A percentile compares a stretch with the other conserved stretches of the same genome.
Evolutionary conservation across 2,329 filamentous ascomycete genomes (phyloP).

Genomic region (Orbilia oligospora): DNA sequence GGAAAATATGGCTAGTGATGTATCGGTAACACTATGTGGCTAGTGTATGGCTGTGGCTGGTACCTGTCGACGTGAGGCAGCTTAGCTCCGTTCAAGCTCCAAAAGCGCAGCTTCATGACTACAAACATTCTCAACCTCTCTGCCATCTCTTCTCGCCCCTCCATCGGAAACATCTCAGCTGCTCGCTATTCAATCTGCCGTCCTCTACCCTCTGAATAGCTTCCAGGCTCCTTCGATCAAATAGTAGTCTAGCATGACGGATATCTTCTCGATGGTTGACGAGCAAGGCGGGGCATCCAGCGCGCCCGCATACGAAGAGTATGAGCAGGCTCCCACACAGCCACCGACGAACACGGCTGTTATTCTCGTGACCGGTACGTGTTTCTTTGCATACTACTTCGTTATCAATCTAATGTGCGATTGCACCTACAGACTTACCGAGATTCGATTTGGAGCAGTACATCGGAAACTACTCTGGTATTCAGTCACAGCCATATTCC

Average conservation of each 20-base stretch:
- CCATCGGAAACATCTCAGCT: neutral
- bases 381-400: neutral
- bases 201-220: neutral
- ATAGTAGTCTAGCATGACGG: slow-evolving; percentile 35
- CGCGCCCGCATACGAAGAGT: slow-evolving; percentile 51
- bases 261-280: slow-evolving; percentile 46
- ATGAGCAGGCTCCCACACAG: slow-evolving; percentile 26
- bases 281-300: slow-evolving; percentile 47
- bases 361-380: slow-evolving; percentile 45
- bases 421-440: slow-evolving; percentile 76
- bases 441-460: slow-evolving; percentile 94
- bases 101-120: slow-evolving; percentile 28
- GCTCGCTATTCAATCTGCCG: neutral
- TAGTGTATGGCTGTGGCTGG: neutral
- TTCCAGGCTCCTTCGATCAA: neutral
- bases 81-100: slow-evolving; percentile 25
- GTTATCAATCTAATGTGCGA: neutral
- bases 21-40: neutral
- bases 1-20: neutral
- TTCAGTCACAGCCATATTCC: neutral
- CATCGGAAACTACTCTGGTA: slow-evolving; percentile 89
- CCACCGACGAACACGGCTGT: slow-evolving; percentile 2
- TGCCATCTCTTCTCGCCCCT: neutral
- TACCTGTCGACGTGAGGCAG: slow-evolving; percentile 5
- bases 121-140: slow-evolving; percentile 13